Evolutionary conservation across 257 asterid species (phyloP).

Genomic region (Solanum appendiculatum): DNA sequence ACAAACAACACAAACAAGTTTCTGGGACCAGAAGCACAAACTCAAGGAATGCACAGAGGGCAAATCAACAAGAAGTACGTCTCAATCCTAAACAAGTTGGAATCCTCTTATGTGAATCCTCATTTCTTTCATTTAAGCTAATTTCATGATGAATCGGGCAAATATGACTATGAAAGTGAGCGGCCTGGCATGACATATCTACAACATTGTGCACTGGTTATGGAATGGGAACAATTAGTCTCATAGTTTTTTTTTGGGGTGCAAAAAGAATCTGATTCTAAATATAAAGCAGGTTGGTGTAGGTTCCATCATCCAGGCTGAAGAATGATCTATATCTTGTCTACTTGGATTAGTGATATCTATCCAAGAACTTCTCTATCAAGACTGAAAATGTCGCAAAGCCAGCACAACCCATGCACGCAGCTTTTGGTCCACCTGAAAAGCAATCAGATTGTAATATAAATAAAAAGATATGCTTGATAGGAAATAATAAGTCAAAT

Average conservation of each 20-base stretch:
- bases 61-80: neutral
- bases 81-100: neutral
- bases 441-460: neutral
- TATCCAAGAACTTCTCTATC: slow-evolving; percentile 44
- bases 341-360: slow-evolving; percentile 1
- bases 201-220: neutral
- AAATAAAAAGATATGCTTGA: neutral
- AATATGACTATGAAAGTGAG: neutral
- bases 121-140: too few species aligned
- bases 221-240: neutral
- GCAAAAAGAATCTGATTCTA: neutral
- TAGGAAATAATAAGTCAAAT: too few species aligned
- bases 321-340: neutral
- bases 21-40: neutral
- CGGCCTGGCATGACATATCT: neutral
- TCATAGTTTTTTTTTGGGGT: too few species aligned
- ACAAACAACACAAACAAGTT: neutral
- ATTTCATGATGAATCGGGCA: neutral
- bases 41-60: neutral
- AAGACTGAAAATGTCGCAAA: slow-evolving; percentile 40
- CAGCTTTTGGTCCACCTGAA: slow-evolving; percentile 44
- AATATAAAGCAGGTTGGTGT: neutral
- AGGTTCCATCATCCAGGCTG: neutral
- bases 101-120: neutral
- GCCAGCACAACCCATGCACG: slow-evolving; percentile 38